Base-by-base conservation (phyloP, 2,329 filamentous ascomycete genomes). In the Dactylonectria estremocensis region DNA sequence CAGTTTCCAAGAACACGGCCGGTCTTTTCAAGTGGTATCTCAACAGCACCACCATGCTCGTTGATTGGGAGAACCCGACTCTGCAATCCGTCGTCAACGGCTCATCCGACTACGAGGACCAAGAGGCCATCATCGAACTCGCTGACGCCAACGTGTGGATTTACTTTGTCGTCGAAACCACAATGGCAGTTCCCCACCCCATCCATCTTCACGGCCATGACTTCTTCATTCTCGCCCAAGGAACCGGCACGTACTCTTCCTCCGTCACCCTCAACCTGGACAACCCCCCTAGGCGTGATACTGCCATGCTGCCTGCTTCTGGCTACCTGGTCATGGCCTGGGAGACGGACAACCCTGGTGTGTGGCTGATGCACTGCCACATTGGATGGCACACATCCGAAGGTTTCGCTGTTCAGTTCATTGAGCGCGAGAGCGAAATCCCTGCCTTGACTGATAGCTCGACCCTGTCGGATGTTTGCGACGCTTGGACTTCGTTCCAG, bases 271-370 rank as follows among this genome's bases (percentile, higher is more conserved):
- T 71, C 1, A 68, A 73, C 24, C 63, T 59, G 0, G 20, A 16
- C 2, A 88, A 88, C 72, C 86, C 87, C 0, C 82, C 84, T 31
- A 83, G 87, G 9, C 82, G 87, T 37, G 87, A 89, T 69, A 84
- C 85, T 1, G 85, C 86, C 8, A 82, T 85, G 69, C 79, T 89
- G 3, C 82, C 81, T 1, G 76, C 73, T 2, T 71, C 73, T 16
- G 86, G 86, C 0, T 83, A 84, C 73, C 63, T 87, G 5, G 83
- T 86, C 18, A 78, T 88, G 57, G 85, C 84, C 3, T 85, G 87
- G 67, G 77, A 85, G 70, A 81, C 82, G 0, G 80, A 83, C 64
- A 88, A 88, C 74, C 83, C 86, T 1, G 85, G 86, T 0, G 77
- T 79, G 0, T 87, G 85, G 85, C 74, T 85, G 1, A 82, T 86